phyloP scores from a whole-genome alignment of 2,329 filamentous ascomycete genomes.

The Hymenoscyphus occultus region DNA sequence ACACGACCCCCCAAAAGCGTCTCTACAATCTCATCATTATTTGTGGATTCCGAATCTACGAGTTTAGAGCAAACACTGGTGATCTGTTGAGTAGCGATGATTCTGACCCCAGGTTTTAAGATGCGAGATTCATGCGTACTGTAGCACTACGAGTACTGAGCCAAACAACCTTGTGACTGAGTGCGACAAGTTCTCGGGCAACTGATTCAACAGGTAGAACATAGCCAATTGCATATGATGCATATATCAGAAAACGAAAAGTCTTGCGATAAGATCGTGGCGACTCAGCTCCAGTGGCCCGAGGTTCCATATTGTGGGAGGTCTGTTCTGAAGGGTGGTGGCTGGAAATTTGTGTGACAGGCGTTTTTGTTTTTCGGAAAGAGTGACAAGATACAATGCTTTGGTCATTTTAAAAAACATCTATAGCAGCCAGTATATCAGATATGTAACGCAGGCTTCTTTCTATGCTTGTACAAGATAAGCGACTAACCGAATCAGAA shows the following conservation, averaged over 20 bases:
- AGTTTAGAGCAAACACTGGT: not conserved
- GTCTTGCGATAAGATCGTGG: not conserved
- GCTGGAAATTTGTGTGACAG: not conserved
- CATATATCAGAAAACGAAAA: not conserved
- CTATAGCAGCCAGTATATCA: not conserved
- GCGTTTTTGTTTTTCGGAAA: no score
- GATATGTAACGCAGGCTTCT: not conserved
- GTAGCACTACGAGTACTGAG: not conserved
- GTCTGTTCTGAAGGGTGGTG: no score
- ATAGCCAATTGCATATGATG: not conserved
- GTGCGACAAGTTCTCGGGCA: not conserved
- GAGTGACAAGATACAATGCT: not conserved
- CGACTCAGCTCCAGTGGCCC: no score
- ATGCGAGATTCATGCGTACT: not conserved
- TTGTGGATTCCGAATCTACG: not conserved
- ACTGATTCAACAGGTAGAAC: conserved; percentile 2
- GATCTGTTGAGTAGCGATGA: conserved; percentile 4
- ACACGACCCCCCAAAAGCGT: not conserved
- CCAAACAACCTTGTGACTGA: conserved; percentile 3
- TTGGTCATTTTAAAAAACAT: not conserved
- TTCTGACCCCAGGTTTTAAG: not conserved
- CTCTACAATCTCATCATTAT: conserved; percentile 4
- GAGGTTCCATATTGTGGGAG: not conserved
- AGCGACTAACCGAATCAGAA: not conserved
- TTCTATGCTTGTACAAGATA: not conserved